phyloP scores from a whole-genome alignment of 228 moss, liverwort and hornwort genomes.

The Sphagnum magellanicum region DNA sequence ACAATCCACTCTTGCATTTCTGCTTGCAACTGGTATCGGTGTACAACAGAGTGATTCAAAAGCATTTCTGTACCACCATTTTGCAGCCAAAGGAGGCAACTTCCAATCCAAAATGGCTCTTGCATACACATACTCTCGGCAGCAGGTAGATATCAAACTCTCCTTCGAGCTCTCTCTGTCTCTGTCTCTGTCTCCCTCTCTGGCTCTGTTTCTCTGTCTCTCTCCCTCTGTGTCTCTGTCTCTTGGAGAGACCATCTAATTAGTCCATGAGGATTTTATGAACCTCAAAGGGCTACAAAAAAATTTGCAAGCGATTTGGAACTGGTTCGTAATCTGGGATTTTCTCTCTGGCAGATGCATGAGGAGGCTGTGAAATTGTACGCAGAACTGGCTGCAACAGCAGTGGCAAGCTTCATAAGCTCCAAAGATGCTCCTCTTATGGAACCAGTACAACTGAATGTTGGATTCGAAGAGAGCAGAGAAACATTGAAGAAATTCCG shows the following conservation, averaged over 20 bases:
- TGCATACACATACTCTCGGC: constrained; percentile 83
- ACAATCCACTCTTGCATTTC: constrained; percentile 87
- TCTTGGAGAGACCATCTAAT: no score
- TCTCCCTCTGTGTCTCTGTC: no score
- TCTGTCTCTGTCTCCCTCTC: no score
- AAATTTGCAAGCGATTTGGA: no score
- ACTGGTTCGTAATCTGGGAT: background rate
- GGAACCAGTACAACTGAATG: constrained; percentile 77
- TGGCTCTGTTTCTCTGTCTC: no score
- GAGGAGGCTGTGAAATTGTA: constrained; percentile 84
- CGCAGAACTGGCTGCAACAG: constrained; percentile 80
- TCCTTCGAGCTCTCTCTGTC: no score
- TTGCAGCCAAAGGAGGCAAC: constrained; percentile 86
- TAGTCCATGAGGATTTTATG: no score
- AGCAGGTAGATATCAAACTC: constrained; percentile 40
- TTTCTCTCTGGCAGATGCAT: constrained; percentile 37
- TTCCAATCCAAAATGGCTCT: constrained; percentile 96
- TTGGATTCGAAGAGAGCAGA: constrained; percentile 88
- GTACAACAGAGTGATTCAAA: constrained; percentile 62
- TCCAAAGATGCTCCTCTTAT: constrained; percentile 75
- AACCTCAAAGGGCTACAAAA: no score
- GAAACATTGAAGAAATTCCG: constrained; percentile 73
- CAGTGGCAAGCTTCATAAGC: constrained; percentile 85
- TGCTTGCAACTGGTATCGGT: constrained; percentile 75
- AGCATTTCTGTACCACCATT: constrained; percentile 75